Evolutionary conservation across 345 rosid genomes (phyloP), one percentile per base, ranked within the genome.

Genomic region (Sisymbrium irio): DNA sequence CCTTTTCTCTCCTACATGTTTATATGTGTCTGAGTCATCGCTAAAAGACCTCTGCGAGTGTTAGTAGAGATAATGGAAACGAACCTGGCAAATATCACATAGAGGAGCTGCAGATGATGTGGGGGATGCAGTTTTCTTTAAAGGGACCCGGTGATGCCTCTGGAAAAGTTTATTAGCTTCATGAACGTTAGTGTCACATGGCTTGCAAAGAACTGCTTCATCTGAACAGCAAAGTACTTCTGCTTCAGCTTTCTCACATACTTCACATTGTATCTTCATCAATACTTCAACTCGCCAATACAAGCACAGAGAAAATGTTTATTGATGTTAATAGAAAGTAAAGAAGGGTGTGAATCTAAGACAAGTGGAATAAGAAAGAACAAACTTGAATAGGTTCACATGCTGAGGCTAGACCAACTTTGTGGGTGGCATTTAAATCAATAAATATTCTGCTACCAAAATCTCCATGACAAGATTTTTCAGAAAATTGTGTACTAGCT

Each of bases 221-320:
- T 82, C 82, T 11, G 84, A 77, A 50, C 78, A 82, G 40, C 84
- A 82, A 4, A 78, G 59, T 45, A 82, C 76, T 80, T 72, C 67
- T n/a, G 82, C 84, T 75, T 78, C 84, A 9, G 78, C 80, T 44
- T 58, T 73, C 17, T 82, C 82, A n/a, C 82, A 82, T 13, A 70
- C 80, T 63, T 78, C 81, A 14, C 80, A 78, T 41, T 68, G 82
- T 64, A 78, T 76, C 80, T 55, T 78, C 80, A 78, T 49, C 30
- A 20, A 20, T 82, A 67, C 19, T 55, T 55, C 28, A 45, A 56
- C 25, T 25, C 25, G 0, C 8, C 10, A 5, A 47, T 69, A 51
- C 74, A 62, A 46, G n/a, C 17, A 41, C 32, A 54, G 39, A 28
- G 33, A 2, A 55, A 70, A 54, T 0, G 53, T 54, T 28, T 1